Percentiles rank a stretch among this genome's conserved stretches.
These are phyloP conservation scores for Podaxis sp. DNA, from an alignment of 768 basidiomycete genomes.

Conservation along the genomic window DNA sequence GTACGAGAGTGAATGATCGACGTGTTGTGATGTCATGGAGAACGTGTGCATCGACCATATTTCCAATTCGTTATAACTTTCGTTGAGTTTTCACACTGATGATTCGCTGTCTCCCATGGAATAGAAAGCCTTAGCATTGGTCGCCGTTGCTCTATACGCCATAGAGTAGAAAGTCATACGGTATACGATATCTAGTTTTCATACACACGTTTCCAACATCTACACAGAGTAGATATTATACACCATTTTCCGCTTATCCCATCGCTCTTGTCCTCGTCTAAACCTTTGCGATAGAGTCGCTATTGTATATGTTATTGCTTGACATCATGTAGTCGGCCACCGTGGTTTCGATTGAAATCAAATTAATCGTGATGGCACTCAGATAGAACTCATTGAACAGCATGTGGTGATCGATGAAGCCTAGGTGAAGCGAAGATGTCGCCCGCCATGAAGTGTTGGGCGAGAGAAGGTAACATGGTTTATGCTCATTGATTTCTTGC, in stretches of 20 bases:
- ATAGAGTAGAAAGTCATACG: no score
- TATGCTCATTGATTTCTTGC: no score
- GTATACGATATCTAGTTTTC: no score
- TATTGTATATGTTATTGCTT: not conserved
- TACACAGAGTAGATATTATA: no score
- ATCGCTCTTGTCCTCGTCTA: no score
- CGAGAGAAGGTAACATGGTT: no score
- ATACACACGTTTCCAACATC: no score
- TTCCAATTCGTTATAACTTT: not conserved
- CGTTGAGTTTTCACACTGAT: not conserved
- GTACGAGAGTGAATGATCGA: not conserved
- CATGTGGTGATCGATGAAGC: not conserved
- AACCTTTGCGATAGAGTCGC: no score
- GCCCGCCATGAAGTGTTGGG: not conserved
- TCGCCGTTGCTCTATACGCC: no score
- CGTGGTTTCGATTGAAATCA: not conserved
- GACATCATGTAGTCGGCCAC: conserved; percentile 4
- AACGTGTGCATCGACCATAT: not conserved
- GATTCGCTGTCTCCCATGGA: not conserved
- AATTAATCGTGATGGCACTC: not conserved
- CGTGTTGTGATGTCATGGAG: not conserved
- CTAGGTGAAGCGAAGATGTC: not conserved
- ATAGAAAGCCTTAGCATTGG: no score
- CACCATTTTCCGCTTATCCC: not conserved
- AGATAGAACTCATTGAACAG: not conserved